phyloP scores from a whole-genome alignment of 345 rosid species.

The Lepidium aucheri region DNA sequence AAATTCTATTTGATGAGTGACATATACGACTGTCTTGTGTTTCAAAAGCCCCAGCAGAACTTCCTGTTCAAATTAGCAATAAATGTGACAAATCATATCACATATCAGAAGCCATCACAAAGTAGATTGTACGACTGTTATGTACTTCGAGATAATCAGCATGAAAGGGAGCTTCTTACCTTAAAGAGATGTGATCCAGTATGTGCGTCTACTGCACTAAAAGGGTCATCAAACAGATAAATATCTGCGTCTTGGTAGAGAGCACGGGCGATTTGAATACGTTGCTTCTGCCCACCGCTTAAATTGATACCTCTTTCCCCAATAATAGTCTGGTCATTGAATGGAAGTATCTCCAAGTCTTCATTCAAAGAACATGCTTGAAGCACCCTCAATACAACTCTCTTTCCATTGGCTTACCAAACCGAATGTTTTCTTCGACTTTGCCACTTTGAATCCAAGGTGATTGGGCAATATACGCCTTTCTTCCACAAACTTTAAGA shows the following conservation, averaged over 20 bases:
- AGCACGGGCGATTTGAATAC: conserved; percentile 75
- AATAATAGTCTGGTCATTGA: conserved; percentile 55
- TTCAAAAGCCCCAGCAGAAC: conserved; percentile 43
- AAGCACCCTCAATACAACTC: conserved; percentile 39
- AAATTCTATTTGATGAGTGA: conserved; percentile 61
- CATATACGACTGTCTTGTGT: conserved; percentile 50
- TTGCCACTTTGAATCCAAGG: conserved; percentile 87
- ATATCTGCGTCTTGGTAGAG: conserved; percentile 56
- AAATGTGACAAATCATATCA: background rate
- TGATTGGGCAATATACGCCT: conserved; percentile 66
- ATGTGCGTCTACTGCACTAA: conserved; percentile 79
- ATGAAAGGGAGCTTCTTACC: conserved; percentile 19
- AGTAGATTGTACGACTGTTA: background rate
- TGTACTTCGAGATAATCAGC: background rate
- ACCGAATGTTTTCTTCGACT: conserved; percentile 50
- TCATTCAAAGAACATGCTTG: conserved; percentile 48
- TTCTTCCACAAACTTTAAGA: conserved; percentile 44
- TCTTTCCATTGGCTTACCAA: conserved; percentile 44
- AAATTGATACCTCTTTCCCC: conserved; percentile 79
- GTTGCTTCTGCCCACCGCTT: conserved; percentile 87
- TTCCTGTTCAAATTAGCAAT: conserved; percentile 32
- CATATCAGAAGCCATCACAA: background rate
- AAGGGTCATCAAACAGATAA: conserved; percentile 76
- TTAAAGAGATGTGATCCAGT: conserved; percentile 59
- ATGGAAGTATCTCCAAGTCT: conserved; percentile 43